Evolutionary conservation across 805 yeast species (phyloP), one percentile per base, ranked within the genome.

Genomic region (Lachancea sp.): DNA sequence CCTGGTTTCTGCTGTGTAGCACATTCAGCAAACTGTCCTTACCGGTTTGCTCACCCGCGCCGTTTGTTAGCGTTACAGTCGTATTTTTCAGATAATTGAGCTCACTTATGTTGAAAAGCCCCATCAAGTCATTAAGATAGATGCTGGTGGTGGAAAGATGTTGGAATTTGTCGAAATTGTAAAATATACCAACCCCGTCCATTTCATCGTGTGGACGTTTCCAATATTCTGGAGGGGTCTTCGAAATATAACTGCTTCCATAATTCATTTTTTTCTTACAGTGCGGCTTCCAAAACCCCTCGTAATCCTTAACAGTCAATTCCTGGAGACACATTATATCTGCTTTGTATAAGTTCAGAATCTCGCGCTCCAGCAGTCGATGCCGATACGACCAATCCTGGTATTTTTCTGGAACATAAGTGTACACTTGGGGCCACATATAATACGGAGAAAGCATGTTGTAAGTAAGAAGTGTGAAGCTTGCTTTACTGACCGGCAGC

Each of bases 291-390:
- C 79, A 75, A 33, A 61, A 63, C 6, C 56, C 49, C 10, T 62
- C 39, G 49, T 70, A 75, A n/a, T 70, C 68, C 16, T 57, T 57
- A 18, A 62, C 54, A 17, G 77, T 78, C 67, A 76, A 60, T 59
- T 76, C 81, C 50, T 76, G 81, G 47, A 76, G 65, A 55, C 85
- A 80, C 80, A 80, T 75, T 8, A 80, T 72, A 53, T 79, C 85
- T 17, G 78, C 72, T 13, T 53, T 51, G 51, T 73, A 62, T 5
- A 45, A 40, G 1, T 57, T 41, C 36, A 72, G 66, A 22, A 63
- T 38, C 42, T 63, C 67, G 9, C 55, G 49, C 44, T 72, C 68
- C 31, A 79, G 51, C 42, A 77, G 63, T 5, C 55, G 48, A 44
- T 77, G 71, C 48, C 84, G 52, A 49, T 72, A 71, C 6, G 59